phyloP scores from a whole-genome alignment of 306 rosid genomes.

The Carpinus viminea region DNA sequence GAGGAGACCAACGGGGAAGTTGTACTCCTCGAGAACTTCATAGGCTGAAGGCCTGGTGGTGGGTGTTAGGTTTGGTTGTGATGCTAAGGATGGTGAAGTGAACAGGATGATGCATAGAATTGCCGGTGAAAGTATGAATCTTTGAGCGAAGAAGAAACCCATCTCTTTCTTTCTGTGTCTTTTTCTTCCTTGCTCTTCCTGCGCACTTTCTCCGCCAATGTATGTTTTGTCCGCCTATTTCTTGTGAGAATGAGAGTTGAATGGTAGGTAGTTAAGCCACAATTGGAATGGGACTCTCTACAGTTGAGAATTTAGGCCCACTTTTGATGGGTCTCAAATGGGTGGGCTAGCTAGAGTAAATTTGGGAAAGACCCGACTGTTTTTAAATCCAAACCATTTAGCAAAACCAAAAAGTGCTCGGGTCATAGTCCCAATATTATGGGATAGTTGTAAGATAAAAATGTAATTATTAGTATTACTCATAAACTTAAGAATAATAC shows the following conservation, averaged over 20 bases:
- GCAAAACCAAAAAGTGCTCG: too few species aligned
- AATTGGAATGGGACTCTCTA: not conserved
- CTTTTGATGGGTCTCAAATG: not conserved
- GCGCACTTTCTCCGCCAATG: not conserved
- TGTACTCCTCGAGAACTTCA: slow-evolving; percentile 19
- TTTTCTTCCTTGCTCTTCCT: not conserved
- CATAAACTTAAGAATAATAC: too few species aligned
- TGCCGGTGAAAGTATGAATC: not conserved
- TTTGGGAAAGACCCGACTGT: not conserved
- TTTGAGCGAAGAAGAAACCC: slow-evolving; percentile 16
- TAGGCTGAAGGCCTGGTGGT: slow-evolving; percentile 21
- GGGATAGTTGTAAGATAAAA: too few species aligned
- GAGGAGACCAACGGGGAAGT: slow-evolving; percentile 30
- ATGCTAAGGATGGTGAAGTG: not conserved
- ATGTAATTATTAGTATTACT: too few species aligned
- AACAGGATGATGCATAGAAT: not conserved
- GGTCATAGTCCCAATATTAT: too few species aligned
- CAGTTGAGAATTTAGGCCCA: not conserved
- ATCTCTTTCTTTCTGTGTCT: not conserved
- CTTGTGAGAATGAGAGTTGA: not conserved
- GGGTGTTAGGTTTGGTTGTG: not conserved
- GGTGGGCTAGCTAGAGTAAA: not conserved
- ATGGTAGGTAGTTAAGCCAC: not conserved
- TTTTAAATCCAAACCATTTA: too few species aligned
- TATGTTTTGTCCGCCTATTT: not conserved